These are phyloP conservation scores for Aethionema arabicum DNA, from an alignment of 345 rosid genomes.

Conservation along the genomic window DNA sequence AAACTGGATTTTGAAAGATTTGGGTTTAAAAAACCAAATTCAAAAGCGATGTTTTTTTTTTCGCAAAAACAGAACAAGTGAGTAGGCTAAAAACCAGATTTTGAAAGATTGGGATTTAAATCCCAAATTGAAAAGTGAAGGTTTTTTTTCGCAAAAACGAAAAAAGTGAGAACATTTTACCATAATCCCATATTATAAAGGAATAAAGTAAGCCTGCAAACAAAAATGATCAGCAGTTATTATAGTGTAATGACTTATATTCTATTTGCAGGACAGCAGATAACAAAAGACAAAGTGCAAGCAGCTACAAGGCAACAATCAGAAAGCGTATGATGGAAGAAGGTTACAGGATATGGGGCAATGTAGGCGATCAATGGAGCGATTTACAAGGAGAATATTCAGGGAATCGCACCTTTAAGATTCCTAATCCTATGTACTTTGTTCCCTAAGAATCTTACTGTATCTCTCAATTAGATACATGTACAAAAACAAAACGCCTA, in stretches of 20 bases:
- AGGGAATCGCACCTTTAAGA: slow-evolving; percentile 76
- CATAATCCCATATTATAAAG: too few relatives aligned
- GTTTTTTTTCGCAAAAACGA: too few relatives aligned
- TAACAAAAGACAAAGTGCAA: slow-evolving; percentile 53
- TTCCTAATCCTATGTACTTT: slow-evolving; percentile 89
- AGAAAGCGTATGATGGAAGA: slow-evolving; percentile 55
- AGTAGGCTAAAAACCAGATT: too few relatives aligned
- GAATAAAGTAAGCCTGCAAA: background rate
- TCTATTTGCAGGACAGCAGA: slow-evolving; percentile 42
- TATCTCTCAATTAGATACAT: slow-evolving; percentile 12
- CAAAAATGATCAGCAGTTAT: background rate
- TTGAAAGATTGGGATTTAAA: too few relatives aligned
- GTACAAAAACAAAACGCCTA: slow-evolving; percentile 2
- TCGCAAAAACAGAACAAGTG: too few relatives aligned
- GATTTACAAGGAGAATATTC: slow-evolving; percentile 65
- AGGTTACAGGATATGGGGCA: slow-evolving; percentile 83
- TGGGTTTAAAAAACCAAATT: too few relatives aligned
- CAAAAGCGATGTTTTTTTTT: too few relatives aligned
- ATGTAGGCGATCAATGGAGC: slow-evolving; percentile 90
- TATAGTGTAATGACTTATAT: background rate
- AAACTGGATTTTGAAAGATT: too few relatives aligned
- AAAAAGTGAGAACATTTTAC: too few relatives aligned
- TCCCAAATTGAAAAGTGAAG: too few relatives aligned
- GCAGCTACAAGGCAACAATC: slow-evolving; percentile 54
- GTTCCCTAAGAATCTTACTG: slow-evolving; percentile 44